phyloP scores from a whole-genome alignment of 768 basidiomycete genomes.

The Hebeloma cylindrosporum region DNA sequence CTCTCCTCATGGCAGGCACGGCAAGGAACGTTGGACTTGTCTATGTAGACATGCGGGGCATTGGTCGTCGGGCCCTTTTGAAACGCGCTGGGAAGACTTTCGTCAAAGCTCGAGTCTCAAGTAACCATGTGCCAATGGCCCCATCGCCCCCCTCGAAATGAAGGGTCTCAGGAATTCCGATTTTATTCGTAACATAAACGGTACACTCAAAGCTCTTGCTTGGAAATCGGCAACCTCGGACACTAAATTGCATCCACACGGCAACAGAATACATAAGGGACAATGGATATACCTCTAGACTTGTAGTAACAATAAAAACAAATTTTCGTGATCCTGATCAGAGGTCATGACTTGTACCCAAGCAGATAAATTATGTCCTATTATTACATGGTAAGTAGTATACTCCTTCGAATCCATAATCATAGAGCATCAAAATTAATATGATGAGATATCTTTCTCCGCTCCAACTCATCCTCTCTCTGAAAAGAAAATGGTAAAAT shows the following conservation, averaged over 20 bases:
- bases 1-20: conserved; percentile 59
- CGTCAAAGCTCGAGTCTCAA: conserved; percentile 42
- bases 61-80: conserved; percentile 69
- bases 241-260: too few relatives aligned
- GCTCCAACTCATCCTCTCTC: conserved; percentile 93
- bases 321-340: too few relatives aligned
- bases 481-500: conserved; percentile 31
- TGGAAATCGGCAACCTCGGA: too few relatives aligned
- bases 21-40: conserved; percentile 73
- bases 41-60: conserved; percentile 73
- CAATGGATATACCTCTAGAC: too few relatives aligned
- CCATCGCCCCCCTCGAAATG: too few relatives aligned
- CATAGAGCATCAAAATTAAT: conserved; percentile 97
- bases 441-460: conserved; percentile 85
- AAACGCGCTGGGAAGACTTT: conserved; percentile 60
- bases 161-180: too few relatives aligned
- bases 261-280: too few relatives aligned
- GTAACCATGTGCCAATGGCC: too few relatives aligned
- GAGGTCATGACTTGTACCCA: too few relatives aligned
- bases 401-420: conserved; percentile 13
- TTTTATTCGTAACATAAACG: too few relatives aligned
- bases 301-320: too few relatives aligned
- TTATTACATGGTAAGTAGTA: neutral
- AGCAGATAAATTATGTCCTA: neutral
- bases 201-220: neutral